Evolutionary conservation across 1,139 yeast species (phyloP).

Genomic region (Blastobotrys aristatus): DNA sequence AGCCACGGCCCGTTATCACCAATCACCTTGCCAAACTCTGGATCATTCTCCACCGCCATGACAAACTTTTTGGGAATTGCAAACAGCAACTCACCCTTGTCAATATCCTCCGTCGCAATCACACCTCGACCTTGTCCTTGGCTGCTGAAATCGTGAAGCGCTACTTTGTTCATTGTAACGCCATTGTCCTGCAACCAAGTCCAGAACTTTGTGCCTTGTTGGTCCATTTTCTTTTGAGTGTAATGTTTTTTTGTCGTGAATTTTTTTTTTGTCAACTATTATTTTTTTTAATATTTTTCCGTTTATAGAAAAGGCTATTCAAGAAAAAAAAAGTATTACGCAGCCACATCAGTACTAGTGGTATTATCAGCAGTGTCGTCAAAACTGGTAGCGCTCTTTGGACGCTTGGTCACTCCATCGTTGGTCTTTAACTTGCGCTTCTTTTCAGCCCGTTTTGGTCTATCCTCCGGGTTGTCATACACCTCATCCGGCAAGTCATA

Average conservation of each 20-base stretch:
- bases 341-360: not conserved
- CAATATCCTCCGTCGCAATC: slow-evolving; percentile 57
- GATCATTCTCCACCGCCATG: slow-evolving; percentile 55
- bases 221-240: slow-evolving; percentile 9
- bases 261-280: not conserved
- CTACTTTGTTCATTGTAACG: slow-evolving; percentile 50
- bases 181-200: slow-evolving; percentile 50
- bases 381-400: slow-evolving; percentile 3
- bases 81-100: slow-evolving; percentile 57
- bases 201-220: slow-evolving; percentile 32
- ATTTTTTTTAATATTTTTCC: not conserved
- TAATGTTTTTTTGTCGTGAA: not conserved
- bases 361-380: not conserved
- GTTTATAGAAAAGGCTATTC: not conserved
- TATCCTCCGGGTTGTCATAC: slow-evolving; percentile 67
- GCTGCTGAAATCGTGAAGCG: slow-evolving; percentile 54
- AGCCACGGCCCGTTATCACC: slow-evolving; percentile 66
- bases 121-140: slow-evolving; percentile 74
- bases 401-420: slow-evolving; percentile 7
- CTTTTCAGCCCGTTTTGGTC: slow-evolving; percentile 53
- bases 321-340: not conserved
- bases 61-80: slow-evolving; percentile 57
- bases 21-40: slow-evolving; percentile 36
- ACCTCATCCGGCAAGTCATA: slow-evolving; percentile 82
- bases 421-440: slow-evolving; percentile 42